phyloP scores from a whole-genome alignment of 306 rosid species.

The Macrotyloma uniflorum region DNA sequence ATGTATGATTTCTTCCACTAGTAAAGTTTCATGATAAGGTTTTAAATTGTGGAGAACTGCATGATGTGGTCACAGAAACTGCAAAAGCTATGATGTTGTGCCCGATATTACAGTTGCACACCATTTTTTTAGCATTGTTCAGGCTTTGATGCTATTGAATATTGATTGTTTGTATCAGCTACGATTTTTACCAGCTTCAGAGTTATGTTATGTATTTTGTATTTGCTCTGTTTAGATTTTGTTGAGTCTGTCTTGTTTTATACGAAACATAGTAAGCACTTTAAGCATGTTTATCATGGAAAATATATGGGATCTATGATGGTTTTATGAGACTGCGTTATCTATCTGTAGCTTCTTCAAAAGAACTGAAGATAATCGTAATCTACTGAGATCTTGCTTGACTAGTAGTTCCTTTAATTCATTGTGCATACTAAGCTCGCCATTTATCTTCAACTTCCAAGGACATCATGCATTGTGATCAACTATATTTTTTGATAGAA shows the following conservation, averaged over 20 bases:
- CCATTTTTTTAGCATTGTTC: not conserved
- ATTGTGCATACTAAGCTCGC: too few relatives aligned
- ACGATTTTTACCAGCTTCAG: not conserved
- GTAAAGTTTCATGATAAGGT: not conserved
- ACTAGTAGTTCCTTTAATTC: not conserved
- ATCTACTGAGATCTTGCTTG: slow-evolving; percentile 23
- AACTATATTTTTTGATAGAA: too few relatives aligned
- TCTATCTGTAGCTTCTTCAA: slow-evolving; percentile 39
- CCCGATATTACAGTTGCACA: not conserved
- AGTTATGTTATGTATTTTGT: not conserved
- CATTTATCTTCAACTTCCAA: too few relatives aligned
- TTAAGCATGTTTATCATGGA: not conserved
- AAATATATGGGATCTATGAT: slow-evolving; percentile 41
- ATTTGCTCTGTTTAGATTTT: not conserved
- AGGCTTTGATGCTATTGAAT: not conserved
- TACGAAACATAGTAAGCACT: not conserved
- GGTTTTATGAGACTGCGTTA: slow-evolving; percentile 50
- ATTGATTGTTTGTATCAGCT: not conserved
- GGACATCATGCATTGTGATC: too few relatives aligned
- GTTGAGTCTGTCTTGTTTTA: not conserved
- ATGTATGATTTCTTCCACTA: not conserved
- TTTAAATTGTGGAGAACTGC: not conserved
- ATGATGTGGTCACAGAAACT: not conserved
- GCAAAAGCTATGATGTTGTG: not conserved
- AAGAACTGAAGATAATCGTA: slow-evolving; percentile 40